Percentiles rank a stretch among this genome's conserved stretches.
Conservation (phyloP, 495 filamentous ascomycete genomes). For the Mycothermus thermophilus region DNA sequence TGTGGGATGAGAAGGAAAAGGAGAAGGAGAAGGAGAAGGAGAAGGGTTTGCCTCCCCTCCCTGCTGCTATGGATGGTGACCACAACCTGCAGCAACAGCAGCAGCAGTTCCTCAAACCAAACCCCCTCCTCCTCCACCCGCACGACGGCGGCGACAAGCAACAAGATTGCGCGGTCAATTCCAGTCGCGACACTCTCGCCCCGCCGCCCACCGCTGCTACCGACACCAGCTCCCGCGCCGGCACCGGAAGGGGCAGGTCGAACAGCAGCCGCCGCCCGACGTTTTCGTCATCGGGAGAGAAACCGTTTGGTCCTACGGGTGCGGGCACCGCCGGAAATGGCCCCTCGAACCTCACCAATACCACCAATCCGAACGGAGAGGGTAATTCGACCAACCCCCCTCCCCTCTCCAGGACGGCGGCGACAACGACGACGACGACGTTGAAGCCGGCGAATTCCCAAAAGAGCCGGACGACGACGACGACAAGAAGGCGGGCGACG, state of each 20-base stretch:
- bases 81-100: too few relatives aligned
- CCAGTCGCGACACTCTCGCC: constrained; percentile 9
- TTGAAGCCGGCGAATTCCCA: constrained; percentile 20
- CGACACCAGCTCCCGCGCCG: not conserved
- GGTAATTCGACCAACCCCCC: too few relatives aligned
- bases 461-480: constrained; percentile 39
- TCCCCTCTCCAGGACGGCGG: too few relatives aligned
- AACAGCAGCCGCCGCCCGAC: constrained; percentile 27
- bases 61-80: too few relatives aligned
- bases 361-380: constrained; percentile 4
- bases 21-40: too few relatives aligned
- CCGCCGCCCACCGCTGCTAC: constrained; percentile 1
- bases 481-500: too few relatives aligned
- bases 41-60: too few relatives aligned
- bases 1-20: too few relatives aligned
- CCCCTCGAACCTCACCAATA: constrained; percentile 1
- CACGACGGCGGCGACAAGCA: constrained; percentile 26
- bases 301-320: too few relatives aligned
- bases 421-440: not conserved
- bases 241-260: constrained; percentile 10
- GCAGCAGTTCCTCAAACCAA: too few relatives aligned
- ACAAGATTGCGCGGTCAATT: constrained; percentile 5
- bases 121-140: too few relatives aligned
- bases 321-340: too few relatives aligned
- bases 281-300: constrained; percentile 30